Conservation (phyloP, 2,329 filamentous ascomycete species). For the Phaeosphaeria sp. region DNA sequence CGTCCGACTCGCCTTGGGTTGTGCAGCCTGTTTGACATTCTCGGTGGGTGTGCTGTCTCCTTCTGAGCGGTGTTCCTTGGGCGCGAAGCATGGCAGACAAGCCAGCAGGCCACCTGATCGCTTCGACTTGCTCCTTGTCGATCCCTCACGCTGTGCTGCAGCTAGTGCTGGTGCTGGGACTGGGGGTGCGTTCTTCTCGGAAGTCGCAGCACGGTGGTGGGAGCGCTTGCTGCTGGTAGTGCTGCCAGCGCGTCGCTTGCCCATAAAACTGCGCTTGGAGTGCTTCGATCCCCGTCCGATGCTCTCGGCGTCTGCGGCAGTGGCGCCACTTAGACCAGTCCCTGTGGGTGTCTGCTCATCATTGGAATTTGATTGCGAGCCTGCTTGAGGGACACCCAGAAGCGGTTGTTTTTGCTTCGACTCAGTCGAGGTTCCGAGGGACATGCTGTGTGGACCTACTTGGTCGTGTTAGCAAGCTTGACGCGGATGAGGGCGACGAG, state of each 20-base stretch:
- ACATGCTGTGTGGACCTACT: slow-evolving; percentile 23
- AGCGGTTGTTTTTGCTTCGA: slow-evolving; percentile 47
- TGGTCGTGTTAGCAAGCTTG: slow-evolving; percentile 14
- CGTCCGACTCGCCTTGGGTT: slow-evolving; percentile 40
- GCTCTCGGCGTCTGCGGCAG: slow-evolving; percentile 55
- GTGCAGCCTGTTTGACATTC: slow-evolving; percentile 51
- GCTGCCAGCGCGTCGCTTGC: slow-evolving; percentile 54
- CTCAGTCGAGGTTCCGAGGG: slow-evolving; percentile 20
- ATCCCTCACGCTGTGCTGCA: slow-evolving; percentile 39
- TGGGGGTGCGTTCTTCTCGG: slow-evolving; percentile 44
- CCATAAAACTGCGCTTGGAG: slow-evolving; percentile 53
- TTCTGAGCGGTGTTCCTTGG: slow-evolving; percentile 61
- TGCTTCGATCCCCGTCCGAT: slow-evolving; percentile 52
- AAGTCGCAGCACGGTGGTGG: slow-evolving; percentile 43
- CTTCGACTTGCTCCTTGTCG: slow-evolving; percentile 48
- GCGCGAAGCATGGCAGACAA: slow-evolving; percentile 72
- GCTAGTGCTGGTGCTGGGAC: slow-evolving; percentile 4
- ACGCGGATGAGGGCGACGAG: not conserved
- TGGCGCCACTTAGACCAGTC: slow-evolving; percentile 52
- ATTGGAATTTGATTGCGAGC: slow-evolving; percentile 37
- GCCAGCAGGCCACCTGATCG: slow-evolving; percentile 52
- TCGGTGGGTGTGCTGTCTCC: slow-evolving; percentile 54
- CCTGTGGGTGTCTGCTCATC: slow-evolving; percentile 40
- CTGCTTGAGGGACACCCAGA: slow-evolving; percentile 44
- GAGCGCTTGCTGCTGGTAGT: slow-evolving; percentile 55